These are phyloP conservation scores for Typha latifolia DNA, from an alignment of 176 grass and related monocot genomes.

Conservation along the genomic window DNA sequence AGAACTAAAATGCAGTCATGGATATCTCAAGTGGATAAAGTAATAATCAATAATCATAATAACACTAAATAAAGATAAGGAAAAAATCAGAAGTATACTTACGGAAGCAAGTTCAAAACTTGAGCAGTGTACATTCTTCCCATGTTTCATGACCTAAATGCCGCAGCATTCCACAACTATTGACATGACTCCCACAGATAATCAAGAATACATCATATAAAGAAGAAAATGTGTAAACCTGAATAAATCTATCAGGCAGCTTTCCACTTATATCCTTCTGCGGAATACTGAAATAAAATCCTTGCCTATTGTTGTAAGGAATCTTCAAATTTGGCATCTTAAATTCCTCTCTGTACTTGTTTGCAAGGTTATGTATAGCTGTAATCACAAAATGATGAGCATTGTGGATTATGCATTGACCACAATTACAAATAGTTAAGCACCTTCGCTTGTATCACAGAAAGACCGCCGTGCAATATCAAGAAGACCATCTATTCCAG, in stretches of 20 bases:
- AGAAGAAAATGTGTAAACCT: constrained; percentile 37
- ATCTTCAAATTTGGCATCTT: constrained; percentile 89
- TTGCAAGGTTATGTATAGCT: constrained; percentile 78
- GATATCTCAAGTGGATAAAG: too few relatives aligned
- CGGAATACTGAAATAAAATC: constrained; percentile 91
- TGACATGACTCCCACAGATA: constrained; percentile 16
- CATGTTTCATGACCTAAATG: constrained; percentile 79
- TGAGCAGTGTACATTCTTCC: constrained; percentile 91
- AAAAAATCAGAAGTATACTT: constrained; percentile 28
- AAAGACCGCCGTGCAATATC: constrained; percentile 87
- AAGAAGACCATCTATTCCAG: constrained; percentile 79
- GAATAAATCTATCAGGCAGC: constrained; percentile 82
- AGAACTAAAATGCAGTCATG: not conserved
- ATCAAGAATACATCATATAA: constrained; percentile 21
- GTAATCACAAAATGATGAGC: constrained; percentile 27
- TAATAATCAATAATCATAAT: not conserved
- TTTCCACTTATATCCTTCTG: constrained; percentile 71
- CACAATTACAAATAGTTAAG: constrained; percentile 13
- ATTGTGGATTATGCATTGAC: not conserved
- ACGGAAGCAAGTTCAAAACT: constrained; percentile 94
- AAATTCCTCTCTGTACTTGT: constrained; percentile 73
- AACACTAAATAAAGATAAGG: not conserved
- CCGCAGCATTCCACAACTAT: constrained; percentile 15
- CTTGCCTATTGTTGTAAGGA: constrained; percentile 62
- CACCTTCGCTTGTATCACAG: constrained; percentile 90